These are phyloP conservation scores for Chaetothyriales sp. DNA, from an alignment of 2,329 filamentous ascomycete species.

Conservation along the genomic window DNA sequence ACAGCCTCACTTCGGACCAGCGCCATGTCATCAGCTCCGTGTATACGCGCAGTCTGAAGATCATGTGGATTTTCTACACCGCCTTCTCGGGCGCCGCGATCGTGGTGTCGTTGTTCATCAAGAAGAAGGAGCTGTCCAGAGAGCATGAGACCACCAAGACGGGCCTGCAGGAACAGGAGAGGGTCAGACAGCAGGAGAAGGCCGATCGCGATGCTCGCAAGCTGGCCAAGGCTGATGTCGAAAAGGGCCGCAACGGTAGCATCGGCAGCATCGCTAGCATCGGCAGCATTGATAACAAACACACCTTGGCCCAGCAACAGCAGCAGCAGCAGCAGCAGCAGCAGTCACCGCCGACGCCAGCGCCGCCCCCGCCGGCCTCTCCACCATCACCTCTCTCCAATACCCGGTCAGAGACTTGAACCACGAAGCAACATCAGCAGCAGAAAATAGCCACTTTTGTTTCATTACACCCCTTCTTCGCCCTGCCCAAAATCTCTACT, in stretches of 20 bases:
- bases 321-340: too few relatives aligned
- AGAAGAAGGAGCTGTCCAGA: conserved; percentile 23
- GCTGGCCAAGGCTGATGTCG: conserved; percentile 2
- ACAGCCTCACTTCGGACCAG: conserved; percentile 19
- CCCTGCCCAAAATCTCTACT: too few relatives aligned
- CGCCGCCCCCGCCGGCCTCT: too few relatives aligned
- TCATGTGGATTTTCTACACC: conserved; percentile 31
- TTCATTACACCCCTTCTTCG: too few relatives aligned
- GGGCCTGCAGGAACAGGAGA: conserved; percentile 31
- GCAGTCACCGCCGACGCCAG: too few relatives aligned
- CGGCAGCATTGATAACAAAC: too few relatives aligned
- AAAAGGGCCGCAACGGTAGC: neutral
- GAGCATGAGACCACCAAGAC: conserved; percentile 31
- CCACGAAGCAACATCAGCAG: too few relatives aligned
- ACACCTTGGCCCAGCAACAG: too few relatives aligned
- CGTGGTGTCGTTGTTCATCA: conserved; percentile 20
- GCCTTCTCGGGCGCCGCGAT: conserved; percentile 19
- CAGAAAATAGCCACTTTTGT: too few relatives aligned
- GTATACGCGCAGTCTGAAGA: conserved; percentile 23
- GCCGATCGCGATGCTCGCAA: conserved; percentile 19
- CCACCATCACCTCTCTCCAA: too few relatives aligned
- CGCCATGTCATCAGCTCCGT: conserved; percentile 19
- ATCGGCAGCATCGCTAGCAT: too few relatives aligned
- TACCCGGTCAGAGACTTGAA: too few relatives aligned
- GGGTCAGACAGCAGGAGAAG: conserved; percentile 20